These are phyloP conservation scores for Peronosclerospora sorghi DNA, from an alignment of 352 stramenopile species.

Conservation along the genomic window DNA sequence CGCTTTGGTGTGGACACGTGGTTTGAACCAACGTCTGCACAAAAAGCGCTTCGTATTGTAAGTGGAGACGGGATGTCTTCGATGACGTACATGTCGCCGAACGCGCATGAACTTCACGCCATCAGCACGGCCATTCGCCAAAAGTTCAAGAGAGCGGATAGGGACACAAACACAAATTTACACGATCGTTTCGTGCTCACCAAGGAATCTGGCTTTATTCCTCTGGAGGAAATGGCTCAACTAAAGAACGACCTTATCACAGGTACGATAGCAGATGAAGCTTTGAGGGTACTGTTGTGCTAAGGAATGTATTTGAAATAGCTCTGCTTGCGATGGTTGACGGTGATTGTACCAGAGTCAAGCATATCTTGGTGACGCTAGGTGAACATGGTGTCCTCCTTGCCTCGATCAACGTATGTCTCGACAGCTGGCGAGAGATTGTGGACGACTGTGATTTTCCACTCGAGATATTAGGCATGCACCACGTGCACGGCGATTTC, in stretches of 20 bases:
- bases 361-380: conserved; percentile 71
- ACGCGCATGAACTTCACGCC: conserved; percentile 57
- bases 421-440: conserved; percentile 15
- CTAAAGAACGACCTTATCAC: conserved; percentile 66
- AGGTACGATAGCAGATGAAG: conserved; percentile 10
- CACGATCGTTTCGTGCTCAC: conserved; percentile 46
- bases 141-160: conserved; percentile 12
- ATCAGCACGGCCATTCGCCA: conserved; percentile 52
- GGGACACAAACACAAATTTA: conserved; percentile 6
- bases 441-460: conserved; percentile 25
- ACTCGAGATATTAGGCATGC: conserved; percentile 41
- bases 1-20: conserved; percentile 35
- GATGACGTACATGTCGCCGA: conserved; percentile 69
- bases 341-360: conserved; percentile 30
- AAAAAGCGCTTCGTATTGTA: conserved; percentile 63
- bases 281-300: not conserved
- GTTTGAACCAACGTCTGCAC: conserved; percentile 82
- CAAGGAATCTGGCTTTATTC: conserved; percentile 32
- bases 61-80: conserved; percentile 32
- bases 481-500: conserved; percentile 35
- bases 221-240: conserved; percentile 31
- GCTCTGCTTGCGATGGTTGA: conserved; percentile 54
- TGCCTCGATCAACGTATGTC: conserved; percentile 45
- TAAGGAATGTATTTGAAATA: conserved; percentile 9
- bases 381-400: conserved; percentile 66